A percentile compares a stretch with the other conserved stretches of the same genome.
Evolutionary conservation across 2,329 filamentous ascomycete genomes (phyloP).

Genomic region (Fusarium torreyae): DNA sequence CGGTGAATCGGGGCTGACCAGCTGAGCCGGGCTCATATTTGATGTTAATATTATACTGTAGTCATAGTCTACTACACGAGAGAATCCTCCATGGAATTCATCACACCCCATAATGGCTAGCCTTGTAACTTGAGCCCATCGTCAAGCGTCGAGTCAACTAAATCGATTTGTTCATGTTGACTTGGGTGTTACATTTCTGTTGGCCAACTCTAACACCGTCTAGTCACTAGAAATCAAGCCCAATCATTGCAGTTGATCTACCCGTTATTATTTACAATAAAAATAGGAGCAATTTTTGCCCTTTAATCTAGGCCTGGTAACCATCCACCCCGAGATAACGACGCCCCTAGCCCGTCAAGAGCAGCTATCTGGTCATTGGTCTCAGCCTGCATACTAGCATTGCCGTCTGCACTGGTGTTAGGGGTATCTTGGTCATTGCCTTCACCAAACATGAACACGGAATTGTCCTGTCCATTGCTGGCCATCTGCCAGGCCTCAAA

Average conservation of each 20-base stretch:
- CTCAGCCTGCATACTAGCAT: conserved; percentile 37
- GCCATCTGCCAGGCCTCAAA: conserved; percentile 68
- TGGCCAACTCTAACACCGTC: conserved; percentile 6
- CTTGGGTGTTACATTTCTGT: conserved; percentile 6
- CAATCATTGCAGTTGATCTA: neutral
- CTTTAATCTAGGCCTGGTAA: conserved; percentile 55
- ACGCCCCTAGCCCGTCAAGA: conserved; percentile 54
- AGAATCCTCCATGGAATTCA: neutral
- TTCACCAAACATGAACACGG: conserved; percentile 52
- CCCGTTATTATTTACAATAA: conserved; percentile 11
- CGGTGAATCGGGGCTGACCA: conserved; percentile 32
- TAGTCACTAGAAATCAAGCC: conserved; percentile 6
- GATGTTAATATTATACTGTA: conserved; percentile 1
- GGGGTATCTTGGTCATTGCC: conserved; percentile 40
- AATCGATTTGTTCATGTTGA: conserved; percentile 10
- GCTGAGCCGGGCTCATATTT: conserved; percentile 24
- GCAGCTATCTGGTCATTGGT: conserved; percentile 44
- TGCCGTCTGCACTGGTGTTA: conserved; percentile 35
- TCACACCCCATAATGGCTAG: neutral
- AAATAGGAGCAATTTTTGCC: neutral
- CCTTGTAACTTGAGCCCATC: conserved; percentile 8
- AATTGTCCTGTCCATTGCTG: conserved; percentile 44
- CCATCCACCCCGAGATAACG: conserved; percentile 55
- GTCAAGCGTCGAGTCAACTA: conserved; percentile 4
- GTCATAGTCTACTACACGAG: neutral